Base-by-base conservation (phyloP, 176 grass and related monocot species). In the Avena atlantica region DNA sequence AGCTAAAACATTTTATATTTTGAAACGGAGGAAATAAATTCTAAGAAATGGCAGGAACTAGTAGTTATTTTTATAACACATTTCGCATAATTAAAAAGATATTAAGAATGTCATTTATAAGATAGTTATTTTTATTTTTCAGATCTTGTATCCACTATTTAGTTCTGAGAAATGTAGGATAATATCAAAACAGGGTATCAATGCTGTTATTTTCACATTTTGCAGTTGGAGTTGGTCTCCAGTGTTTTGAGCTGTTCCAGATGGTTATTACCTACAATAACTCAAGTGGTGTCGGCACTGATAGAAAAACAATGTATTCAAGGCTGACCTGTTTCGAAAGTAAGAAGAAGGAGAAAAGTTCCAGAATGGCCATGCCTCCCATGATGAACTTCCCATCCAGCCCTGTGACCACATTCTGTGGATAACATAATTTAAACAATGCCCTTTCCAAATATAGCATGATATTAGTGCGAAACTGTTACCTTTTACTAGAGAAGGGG, bases 361-460 rank as follows among this genome's bases (percentile, higher is more conserved):
- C 96, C 96, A 98, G 44, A 98, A 94, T 63, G 93, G 93, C 96
- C 96, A 98, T 67, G 76, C 91, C 90, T 94, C 96, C 85, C 83
- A 90, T 56, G 81, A 89, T 82, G 96, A 95, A 83, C 64, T 88
- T 79, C 89, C 90, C 19, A 76, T 78, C 50, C 84, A 91, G 79
- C 91, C 81, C 55, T 92, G 89, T 79, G 92, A 86, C 88, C 93
- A 92, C 81, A 95, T 89, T 88, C 96, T 98, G 88, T 62, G 48
- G 91, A 80, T 60, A 89, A 85, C 34, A 73, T 51, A 65, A 88
- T 62, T 87, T 85, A 85, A 91, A 76, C 34, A 50, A 85, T 80
- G 82, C 31, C 76, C 52, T 45, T 47, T 64, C 68, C 7, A 78
- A 50, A 61, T 40, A 80, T 31, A 76, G 16, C 70, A 48, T 73